phyloP scores from a whole-genome alignment of 768 basidiomycete genomes.

The Collybia mongolica region DNA sequence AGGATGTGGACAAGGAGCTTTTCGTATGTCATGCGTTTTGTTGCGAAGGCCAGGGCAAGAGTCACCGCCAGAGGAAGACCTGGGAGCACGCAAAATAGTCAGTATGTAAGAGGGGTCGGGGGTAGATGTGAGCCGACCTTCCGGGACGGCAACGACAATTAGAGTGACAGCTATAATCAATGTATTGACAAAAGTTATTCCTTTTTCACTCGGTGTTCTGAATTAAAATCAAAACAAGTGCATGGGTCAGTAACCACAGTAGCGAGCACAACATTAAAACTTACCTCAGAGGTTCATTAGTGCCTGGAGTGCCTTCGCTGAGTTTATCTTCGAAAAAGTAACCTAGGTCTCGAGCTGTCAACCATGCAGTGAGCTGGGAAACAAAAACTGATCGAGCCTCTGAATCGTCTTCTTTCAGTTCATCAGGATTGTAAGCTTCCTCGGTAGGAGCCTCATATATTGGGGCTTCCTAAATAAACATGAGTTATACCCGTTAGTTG shows the following conservation, averaged over 20 bases:
- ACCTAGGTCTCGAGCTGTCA: constrained; percentile 46
- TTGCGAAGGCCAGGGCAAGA: no score
- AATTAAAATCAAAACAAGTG: not conserved
- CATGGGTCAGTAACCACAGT: no score
- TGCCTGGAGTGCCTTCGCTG: no score
- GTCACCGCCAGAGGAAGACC: no score
- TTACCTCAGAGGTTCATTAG: constrained; percentile 53
- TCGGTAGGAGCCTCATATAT: constrained; percentile 64
- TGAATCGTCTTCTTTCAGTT: constrained; percentile 92
- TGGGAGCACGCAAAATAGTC: no score
- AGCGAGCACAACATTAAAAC: no score
- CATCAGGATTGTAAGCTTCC: constrained; percentile 79
- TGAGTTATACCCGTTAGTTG: no score
- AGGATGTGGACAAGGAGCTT: constrained; percentile 95
- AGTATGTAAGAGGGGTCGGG: not conserved
- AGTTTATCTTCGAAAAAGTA: not conserved
- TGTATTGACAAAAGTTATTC: constrained; percentile 88
- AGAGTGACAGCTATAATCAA: constrained; percentile 93
- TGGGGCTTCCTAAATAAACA: no score
- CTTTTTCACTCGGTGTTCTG: constrained; percentile 78
- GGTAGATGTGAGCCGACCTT: constrained; percentile 30
- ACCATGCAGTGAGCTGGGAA: constrained; percentile 94
- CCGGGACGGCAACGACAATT: constrained; percentile 47
- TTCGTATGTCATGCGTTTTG: constrained; percentile 96
- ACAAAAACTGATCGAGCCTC: constrained; percentile 99